These are phyloP conservation scores for Fermentozyma sake DNA, from an alignment of 1,139 yeast species.

Conservation along the genomic window DNA sequence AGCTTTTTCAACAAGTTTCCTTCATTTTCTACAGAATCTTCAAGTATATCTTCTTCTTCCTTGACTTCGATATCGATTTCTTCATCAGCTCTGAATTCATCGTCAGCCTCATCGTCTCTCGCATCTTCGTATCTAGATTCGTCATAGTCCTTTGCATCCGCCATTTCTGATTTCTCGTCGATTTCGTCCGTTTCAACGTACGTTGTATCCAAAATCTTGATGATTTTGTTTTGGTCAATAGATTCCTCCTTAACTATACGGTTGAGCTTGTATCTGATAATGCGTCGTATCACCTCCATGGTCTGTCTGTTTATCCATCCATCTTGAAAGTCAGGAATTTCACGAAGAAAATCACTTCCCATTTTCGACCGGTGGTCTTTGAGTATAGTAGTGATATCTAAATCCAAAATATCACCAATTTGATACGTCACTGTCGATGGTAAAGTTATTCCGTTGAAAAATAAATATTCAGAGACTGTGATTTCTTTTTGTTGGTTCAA, in stretches of 20 bases:
- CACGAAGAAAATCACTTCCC: slow-evolving; percentile 43
- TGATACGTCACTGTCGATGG: slow-evolving; percentile 75
- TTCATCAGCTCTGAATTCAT: slow-evolving; percentile 16
- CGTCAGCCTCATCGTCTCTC: slow-evolving; percentile 15
- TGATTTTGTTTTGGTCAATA: slow-evolving; percentile 36
- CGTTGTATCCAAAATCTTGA: slow-evolving; percentile 39
- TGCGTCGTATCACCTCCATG: slow-evolving; percentile 59
- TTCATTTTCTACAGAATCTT: slow-evolving; percentile 15
- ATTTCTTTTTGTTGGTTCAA: slow-evolving; percentile 2
- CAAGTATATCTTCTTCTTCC: slow-evolving; percentile 12
- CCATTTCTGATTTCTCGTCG: slow-evolving; percentile 18
- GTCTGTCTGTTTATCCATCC: slow-evolving; percentile 78
- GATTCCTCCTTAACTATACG: slow-evolving; percentile 45
- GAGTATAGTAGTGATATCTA: slow-evolving; percentile 51
- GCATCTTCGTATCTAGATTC: slow-evolving; percentile 1
- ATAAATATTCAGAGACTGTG: slow-evolving; percentile 43
- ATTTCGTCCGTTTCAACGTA: slow-evolving; percentile 27
- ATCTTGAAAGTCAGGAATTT: slow-evolving; percentile 38
- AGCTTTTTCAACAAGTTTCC: slow-evolving; percentile 28
- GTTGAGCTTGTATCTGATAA: slow-evolving; percentile 69
- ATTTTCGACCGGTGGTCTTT: slow-evolving; percentile 26
- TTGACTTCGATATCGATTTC: slow-evolving; percentile 20
- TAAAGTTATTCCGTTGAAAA: slow-evolving; percentile 67
- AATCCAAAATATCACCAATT: slow-evolving; percentile 75
- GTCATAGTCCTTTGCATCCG: slow-evolving; percentile 7